Evolutionary conservation across 306 rosid genomes (phyloP).

Genomic region (Cucurbita argyrosperma): DNA sequence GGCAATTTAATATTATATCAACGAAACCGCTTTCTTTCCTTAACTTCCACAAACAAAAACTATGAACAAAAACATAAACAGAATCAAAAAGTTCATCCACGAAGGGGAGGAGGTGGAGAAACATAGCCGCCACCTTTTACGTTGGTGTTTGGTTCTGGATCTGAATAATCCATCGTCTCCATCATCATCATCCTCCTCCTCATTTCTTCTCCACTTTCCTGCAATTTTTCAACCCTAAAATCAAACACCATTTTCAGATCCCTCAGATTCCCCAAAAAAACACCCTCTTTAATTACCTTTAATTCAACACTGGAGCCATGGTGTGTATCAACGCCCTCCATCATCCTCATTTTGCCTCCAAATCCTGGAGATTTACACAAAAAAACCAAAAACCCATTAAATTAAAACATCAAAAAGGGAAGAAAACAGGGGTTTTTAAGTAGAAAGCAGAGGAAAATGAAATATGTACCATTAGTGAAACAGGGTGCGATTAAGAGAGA

Average conservation of each 20-base stretch:
- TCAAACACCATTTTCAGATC: too few relatives aligned
- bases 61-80: background rate
- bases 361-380: background rate
- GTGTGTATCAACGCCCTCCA: background rate
- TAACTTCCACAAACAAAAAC: background rate
- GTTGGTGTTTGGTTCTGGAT: slow-evolving; percentile 60
- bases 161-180: slow-evolving; percentile 44
- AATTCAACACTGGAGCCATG: background rate
- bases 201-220: slow-evolving; percentile 22
- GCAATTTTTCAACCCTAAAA: background rate
- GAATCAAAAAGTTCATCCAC: background rate
- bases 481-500: slow-evolving; percentile 34
- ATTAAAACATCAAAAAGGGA: background rate
- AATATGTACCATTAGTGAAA: slow-evolving; percentile 30
- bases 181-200: slow-evolving; percentile 1
- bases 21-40: background rate
- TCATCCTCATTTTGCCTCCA: background rate
- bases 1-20: background rate
- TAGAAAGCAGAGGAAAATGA: background rate
- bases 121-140: slow-evolving; percentile 41
- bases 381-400: background rate
- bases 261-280: background rate
- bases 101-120: slow-evolving; percentile 29
- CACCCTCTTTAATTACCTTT: background rate
- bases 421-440: background rate